A percentile compares a stretch with the other conserved stretches of the same genome.
Conservation (phyloP, 148 eudicot species). For the Rhododendron vialii region DNA sequence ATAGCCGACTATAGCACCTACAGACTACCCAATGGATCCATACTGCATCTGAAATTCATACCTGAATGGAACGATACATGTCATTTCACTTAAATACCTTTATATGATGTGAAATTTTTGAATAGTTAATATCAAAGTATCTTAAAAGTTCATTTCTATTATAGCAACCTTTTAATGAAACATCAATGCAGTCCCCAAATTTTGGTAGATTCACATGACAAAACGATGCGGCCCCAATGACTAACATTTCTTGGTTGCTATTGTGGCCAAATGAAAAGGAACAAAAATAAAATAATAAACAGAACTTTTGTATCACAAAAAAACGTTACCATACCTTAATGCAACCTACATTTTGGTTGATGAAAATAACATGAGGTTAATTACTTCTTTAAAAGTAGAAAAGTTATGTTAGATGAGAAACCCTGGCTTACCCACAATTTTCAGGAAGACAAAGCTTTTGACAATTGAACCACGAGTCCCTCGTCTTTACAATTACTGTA, state of each 20-base stretch:
- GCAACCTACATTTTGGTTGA: neutral
- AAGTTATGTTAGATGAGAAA: neutral
- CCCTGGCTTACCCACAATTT: conserved; percentile 62
- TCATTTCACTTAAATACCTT: neutral
- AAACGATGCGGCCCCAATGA: neutral
- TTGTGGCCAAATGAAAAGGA: neutral
- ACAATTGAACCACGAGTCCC: conserved; percentile 85
- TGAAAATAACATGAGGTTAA: neutral
- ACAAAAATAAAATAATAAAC: neutral
- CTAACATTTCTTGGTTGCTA: neutral
- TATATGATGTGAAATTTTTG: neutral
- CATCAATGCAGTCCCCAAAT: neutral
- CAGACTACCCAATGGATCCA: conserved; percentile 82
- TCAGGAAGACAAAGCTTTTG: conserved; percentile 72
- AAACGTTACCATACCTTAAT: neutral
- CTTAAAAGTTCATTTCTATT: neutral
- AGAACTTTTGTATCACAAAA: neutral
- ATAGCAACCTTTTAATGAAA: neutral
- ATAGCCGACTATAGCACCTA: conserved; percentile 79
- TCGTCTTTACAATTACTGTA: conserved; percentile 70
- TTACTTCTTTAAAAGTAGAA: neutral
- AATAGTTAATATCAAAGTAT: neutral
- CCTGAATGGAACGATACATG: conserved; percentile 23
- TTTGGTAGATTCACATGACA: neutral
- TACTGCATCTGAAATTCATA: conserved; percentile 85